Base-by-base conservation (phyloP, 2,329 filamentous ascomycete species). In the Sporothrix variecibatus region DNA sequence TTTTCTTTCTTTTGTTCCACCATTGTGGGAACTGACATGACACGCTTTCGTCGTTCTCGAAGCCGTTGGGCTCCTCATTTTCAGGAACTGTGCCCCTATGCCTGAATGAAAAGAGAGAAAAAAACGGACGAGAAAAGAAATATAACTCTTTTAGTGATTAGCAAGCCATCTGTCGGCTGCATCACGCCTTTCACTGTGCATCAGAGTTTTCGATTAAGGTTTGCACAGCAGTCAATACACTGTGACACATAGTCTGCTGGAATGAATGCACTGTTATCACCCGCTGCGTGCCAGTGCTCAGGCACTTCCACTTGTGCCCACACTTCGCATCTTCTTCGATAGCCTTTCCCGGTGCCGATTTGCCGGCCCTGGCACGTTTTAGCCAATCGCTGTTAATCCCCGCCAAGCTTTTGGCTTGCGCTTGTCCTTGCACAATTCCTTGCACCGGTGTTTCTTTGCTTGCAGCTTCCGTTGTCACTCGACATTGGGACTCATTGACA, bases 331-430 rank as follows among this genome's bases (percentile, higher is more conserved):
- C n/a, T 5, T 20, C 15, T n/a, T 3, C 17, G 46, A 58, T 58
- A 56, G 46, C 71, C 49, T 67, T 68, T 73, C 65, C 65, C 53
- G 67, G 72, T 71, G 72, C 72, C 72, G 72, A 71, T 12, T 71
- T 74, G 72, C 72, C 72, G 72, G 68, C 28, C 51, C 53, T 38
- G 34, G n/a, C 6, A 28, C 7, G 15, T 12, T 12, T 12, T 34
- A 20, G 34, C 62, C 38, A 67, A 43, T 40, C 60, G 34, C 60
- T 43, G 12, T 26, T 26, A 2, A 15, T 15, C 60, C 60, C 12
- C 34, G 20, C n/a, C 26, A 11, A 1, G 17, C 28, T 20, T 62
- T 40, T 31, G 60, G 34, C 60, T 40, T 20, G 58, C 31, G 12
- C 34, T 2, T 56, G 51, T 2, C 43, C 12, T 20, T 20, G 11